Evolutionary conservation across 164 flowering plant species (phyloP), one percentile per base, ranked within the genome.

Genomic region (Malania oleifera): DNA sequence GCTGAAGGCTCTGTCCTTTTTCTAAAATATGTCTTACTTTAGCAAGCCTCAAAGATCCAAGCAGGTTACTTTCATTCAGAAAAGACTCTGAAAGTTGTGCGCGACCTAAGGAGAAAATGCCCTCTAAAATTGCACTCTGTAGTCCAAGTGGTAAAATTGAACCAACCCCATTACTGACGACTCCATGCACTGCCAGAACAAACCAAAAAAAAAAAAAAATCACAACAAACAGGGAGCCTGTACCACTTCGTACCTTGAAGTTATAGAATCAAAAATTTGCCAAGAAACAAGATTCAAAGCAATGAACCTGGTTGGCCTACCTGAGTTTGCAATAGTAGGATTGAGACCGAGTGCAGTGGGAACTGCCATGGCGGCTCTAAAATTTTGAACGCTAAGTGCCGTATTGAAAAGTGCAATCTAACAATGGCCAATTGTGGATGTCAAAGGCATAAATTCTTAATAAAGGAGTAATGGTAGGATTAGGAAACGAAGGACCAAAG

Each of bases 1-100:
- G 95, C 62, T 93, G 97, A 73, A 93, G 97, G 73, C 99, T 93
- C 68, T 82, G 84, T 69, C 98, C 98, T 77, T 85, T 97, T 37
- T 87, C 87, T 74, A 93, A 85, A 57, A 90, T 81, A 49, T 64
- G 69, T 67, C 75, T 84, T 22, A 90, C 58, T 61, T 79, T 90
- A 39, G 80, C 82, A 60, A 90, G 95, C 78, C 98, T 82, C 39
- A 77, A 72, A 45, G 83, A 75, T 54, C 98, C 98, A 65, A 92
- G 69, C 12, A 89, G 91, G 54, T 87, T 93, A 15, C 56, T 76
- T 52, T 86, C 95, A 70, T 77, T 87, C 65, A 93, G 70, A 66
- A 93, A 18, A 41, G 69, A 68, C 62, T 83, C 82, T 29, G 87
- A 82, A 41, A 90, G 80, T 71, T 93, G 98, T 11, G 82, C 75